Evolutionary conservation across 2,329 filamentous ascomycete genomes (phyloP).

Genomic region (Nemania sp.): DNA sequence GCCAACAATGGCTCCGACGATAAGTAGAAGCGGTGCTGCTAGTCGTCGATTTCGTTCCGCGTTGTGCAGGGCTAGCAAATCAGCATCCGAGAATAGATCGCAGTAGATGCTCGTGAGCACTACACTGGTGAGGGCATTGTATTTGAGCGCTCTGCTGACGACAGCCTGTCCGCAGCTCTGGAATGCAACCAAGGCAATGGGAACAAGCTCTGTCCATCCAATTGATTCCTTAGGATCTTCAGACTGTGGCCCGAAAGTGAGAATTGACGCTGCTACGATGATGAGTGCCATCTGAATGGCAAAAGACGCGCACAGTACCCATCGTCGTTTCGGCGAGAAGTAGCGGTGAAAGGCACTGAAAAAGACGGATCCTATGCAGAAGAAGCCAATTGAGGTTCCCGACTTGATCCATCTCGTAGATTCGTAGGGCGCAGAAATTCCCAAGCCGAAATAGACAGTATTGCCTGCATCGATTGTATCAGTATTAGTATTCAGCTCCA

Average conservation of each 20-base stretch:
- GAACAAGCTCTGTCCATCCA: conserved; percentile 64
- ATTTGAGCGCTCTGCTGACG: conserved; percentile 69
- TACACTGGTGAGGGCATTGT: conserved; percentile 73
- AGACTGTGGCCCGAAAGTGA: conserved; percentile 50
- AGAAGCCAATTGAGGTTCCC: conserved; percentile 68
- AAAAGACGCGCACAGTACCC: conserved; percentile 66
- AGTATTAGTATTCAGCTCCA: not conserved
- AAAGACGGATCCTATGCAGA: conserved; percentile 72
- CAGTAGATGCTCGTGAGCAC: conserved; percentile 83
- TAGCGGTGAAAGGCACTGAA: conserved; percentile 70
- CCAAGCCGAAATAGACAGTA: conserved; percentile 77
- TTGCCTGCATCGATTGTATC: conserved; percentile 55
- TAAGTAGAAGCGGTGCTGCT: conserved; percentile 52
- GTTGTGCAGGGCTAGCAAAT: conserved; percentile 50
- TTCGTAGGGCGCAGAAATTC: conserved; percentile 61
- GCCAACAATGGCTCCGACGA: conserved; percentile 54
- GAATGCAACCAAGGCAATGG: conserved; percentile 72
- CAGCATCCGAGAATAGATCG: conserved; percentile 71
- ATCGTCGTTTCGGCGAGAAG: conserved; percentile 64
- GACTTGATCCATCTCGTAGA: conserved; percentile 71
- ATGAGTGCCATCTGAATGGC: conserved; percentile 55
- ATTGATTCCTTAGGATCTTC: conserved; percentile 47
- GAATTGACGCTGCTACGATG: conserved; percentile 55
- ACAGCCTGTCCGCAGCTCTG: conserved; percentile 80
- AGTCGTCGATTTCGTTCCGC: conserved; percentile 55